phyloP scores from a whole-genome alignment of 768 basidiomycete genomes.

The Termitomyces sp. region DNA sequence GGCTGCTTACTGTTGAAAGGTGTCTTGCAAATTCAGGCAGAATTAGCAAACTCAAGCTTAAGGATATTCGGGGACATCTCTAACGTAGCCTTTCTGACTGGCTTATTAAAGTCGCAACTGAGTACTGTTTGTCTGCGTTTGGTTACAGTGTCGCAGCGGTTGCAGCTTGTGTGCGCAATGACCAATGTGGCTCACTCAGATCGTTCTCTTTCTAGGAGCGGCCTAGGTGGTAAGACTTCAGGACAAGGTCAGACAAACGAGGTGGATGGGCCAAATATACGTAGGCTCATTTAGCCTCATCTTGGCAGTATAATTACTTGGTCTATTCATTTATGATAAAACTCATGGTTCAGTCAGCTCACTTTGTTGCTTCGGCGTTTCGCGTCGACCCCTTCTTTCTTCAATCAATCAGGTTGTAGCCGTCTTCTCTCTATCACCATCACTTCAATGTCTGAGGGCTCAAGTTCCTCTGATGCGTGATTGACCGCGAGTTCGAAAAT shows the following conservation, averaged over 20 bases:
- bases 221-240: background rate
- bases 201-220: no score
- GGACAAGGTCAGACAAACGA: background rate
- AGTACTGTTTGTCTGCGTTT: background rate
- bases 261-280: background rate
- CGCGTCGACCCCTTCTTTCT: background rate
- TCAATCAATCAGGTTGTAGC: background rate
- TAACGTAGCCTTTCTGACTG: no score
- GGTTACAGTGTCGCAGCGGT: background rate
- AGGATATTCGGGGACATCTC: no score
- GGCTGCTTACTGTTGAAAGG: background rate
- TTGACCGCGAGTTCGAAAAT: background rate
- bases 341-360: background rate
- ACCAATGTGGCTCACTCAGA: background rate
- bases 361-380: background rate
- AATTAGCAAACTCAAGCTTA: no score
- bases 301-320: background rate
- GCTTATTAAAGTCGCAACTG: no score
- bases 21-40: no score
- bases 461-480: background rate
- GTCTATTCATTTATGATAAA: background rate
- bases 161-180: background rate
- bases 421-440: background rate
- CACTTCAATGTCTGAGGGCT: background rate
- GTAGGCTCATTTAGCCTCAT: background rate